These are phyloP conservation scores for Neostapfia colusana DNA, from an alignment of 176 grass and related monocot genomes.

Conservation along the genomic window DNA sequence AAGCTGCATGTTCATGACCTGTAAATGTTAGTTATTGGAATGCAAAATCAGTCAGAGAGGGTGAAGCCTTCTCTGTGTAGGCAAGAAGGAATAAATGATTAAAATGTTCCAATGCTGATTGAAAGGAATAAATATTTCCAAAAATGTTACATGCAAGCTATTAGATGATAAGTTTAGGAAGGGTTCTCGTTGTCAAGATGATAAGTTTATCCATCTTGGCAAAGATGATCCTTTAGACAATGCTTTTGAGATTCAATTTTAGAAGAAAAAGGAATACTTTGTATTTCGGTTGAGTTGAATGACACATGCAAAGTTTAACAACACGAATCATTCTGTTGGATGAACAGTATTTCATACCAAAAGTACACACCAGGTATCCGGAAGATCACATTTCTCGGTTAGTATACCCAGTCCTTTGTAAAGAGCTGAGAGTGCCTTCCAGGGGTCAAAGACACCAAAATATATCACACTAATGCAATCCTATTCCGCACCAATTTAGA, in stretches of 20 bases:
- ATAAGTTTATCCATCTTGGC: slow-evolving; percentile 24
- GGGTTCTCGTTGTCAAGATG: slow-evolving; percentile 24
- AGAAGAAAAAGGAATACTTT: slow-evolving; percentile 12
- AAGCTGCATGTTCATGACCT: slow-evolving; percentile 85
- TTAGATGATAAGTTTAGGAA: slow-evolving; percentile 27
- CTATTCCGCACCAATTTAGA: not conserved
- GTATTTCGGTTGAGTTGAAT: slow-evolving; percentile 21
- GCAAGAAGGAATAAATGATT: slow-evolving; percentile 55
- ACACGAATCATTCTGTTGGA: slow-evolving; percentile 1
- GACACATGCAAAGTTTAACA: not conserved
- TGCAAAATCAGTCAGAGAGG: slow-evolving; percentile 32
- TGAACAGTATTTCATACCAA: slow-evolving; percentile 3
- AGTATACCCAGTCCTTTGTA: not conserved
- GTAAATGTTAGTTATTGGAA: slow-evolving; percentile 36
- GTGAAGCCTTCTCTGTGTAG: slow-evolving; percentile 50
- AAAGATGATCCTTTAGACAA: slow-evolving; percentile 33
- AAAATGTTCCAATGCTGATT: slow-evolving; percentile 40
- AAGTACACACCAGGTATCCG: too few species aligned
- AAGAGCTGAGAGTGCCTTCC: not conserved
- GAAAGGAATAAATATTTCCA: slow-evolving; percentile 38
- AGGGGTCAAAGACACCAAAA: not conserved
- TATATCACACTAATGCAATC: not conserved
- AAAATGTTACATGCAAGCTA: slow-evolving; percentile 16
- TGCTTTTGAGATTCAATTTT: not conserved
- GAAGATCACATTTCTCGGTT: not conserved